Evolutionary conservation across 2,329 filamentous ascomycete species (phyloP).

Genomic region (Neophaeococcomyces mojaviensis): DNA sequence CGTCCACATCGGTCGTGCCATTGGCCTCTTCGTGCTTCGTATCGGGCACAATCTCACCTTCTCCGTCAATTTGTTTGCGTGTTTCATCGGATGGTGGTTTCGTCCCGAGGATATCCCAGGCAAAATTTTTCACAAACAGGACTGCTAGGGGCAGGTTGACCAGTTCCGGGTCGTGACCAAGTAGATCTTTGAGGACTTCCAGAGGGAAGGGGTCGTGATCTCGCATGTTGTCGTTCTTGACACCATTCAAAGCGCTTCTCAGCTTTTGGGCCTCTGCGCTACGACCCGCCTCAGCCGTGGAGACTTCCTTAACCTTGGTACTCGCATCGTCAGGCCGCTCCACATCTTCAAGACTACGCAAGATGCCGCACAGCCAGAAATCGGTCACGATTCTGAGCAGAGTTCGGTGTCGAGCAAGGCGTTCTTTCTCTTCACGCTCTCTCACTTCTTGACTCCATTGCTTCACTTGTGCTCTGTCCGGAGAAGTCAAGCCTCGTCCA

Average conservation of each 20-base stretch:
- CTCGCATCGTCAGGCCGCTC: conserved; percentile 55
- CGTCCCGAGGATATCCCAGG: conserved; percentile 87
- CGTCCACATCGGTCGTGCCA: conserved; percentile 41
- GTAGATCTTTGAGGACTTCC: conserved; percentile 93
- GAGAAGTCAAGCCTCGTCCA: conserved; percentile 81
- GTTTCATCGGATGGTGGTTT: conserved; percentile 64
- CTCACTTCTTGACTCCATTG: conserved; percentile 69
- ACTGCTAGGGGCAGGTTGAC: conserved; percentile 84
- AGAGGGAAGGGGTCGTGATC: conserved; percentile 87
- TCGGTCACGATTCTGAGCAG: conserved; percentile 88
- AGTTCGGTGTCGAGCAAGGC: conserved; percentile 74
- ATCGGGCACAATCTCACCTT: conserved; percentile 56
- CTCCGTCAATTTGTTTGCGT: conserved; percentile 76
- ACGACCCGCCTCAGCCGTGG: conserved; percentile 41
- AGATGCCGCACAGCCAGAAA: conserved; percentile 83
- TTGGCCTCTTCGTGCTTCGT: conserved; percentile 31
- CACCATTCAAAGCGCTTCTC: conserved; percentile 50
- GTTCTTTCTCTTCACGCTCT: conserved; percentile 93
- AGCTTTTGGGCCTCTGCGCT: conserved; percentile 50
- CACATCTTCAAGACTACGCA: conserved; percentile 71
- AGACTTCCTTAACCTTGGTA: conserved; percentile 48
- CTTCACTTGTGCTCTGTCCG: conserved; percentile 79
- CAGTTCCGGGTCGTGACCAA: conserved; percentile 90
- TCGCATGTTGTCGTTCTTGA: conserved; percentile 51
- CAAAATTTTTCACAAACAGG: conserved; percentile 90